A percentile compares a stretch with the other conserved stretches of the same genome.
phyloP scores from a whole-genome alignment of 345 rosid species.

The Acer campestre region DNA sequence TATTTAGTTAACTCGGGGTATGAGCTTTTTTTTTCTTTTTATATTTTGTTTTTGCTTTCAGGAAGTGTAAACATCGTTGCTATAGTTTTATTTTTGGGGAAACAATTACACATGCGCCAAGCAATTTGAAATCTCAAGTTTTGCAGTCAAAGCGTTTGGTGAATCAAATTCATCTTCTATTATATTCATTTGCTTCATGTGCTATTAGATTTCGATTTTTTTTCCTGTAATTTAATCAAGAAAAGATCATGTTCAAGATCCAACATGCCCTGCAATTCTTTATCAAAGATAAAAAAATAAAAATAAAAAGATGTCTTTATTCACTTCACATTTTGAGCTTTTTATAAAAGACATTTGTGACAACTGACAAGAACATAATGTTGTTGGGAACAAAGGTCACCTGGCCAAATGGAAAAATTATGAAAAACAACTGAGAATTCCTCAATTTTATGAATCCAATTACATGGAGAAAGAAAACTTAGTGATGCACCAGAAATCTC shows the following conservation, averaged over 20 bases:
- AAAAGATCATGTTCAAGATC: too few relatives aligned
- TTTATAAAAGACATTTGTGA: too few relatives aligned
- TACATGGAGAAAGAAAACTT: neutral
- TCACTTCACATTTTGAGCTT: neutral
- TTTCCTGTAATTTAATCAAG: neutral
- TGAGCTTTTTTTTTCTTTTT: neutral
- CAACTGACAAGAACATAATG: neutral
- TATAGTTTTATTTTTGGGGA: neutral
- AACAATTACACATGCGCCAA: neutral
- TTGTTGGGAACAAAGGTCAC: neutral
- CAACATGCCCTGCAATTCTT: too few relatives aligned
- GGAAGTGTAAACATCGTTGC: slow-evolving; percentile 6
- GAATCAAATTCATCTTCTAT: neutral
- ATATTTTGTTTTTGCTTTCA: neutral
- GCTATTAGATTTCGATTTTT: neutral
- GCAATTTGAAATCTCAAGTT: slow-evolving; percentile 8
- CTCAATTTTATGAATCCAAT: neutral
- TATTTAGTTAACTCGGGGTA: neutral
- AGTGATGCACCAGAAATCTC: neutral
- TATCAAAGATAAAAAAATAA: too few relatives aligned
- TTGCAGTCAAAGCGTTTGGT: neutral
- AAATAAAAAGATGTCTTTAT: too few relatives aligned
- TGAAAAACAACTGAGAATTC: neutral
- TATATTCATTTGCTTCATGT: neutral
- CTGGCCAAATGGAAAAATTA: neutral